Evolutionary conservation across 1,284 basidiomycete species (phyloP), one percentile per base, ranked within the genome.

Genomic region (Ustilago bromivora): DNA sequence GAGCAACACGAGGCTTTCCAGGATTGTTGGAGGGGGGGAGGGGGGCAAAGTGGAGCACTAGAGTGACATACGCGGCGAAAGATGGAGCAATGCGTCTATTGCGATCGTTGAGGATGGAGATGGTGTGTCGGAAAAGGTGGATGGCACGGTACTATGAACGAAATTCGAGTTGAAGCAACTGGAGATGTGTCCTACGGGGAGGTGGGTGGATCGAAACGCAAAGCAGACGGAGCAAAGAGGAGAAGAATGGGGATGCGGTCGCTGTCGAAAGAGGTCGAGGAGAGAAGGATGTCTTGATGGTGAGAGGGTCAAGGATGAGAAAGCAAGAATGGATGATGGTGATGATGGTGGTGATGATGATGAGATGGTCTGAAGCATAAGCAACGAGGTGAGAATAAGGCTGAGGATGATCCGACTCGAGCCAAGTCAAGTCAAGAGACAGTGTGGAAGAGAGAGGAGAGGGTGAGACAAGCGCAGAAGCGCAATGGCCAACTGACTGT

Each of bases 61-160:
- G 38, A 61, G 55, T 49, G 31, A 43, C 69, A 66, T 63, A 32
- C 23, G 23, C 3, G 35, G 57, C 23, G 52, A 63, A 31, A 11
- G 9, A 38, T 11, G 51, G 52, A 28, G 23, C 23, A 28, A 28
- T 28, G 23, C 23, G 23, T 28, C 23, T 28, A 28, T 28, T 28
- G 3, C 23, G 23, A 28, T 28, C 23, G 23, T 28, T 28, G 23
- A 28, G 23, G 2, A 28, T 28, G 23, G 23, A 28, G 23, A 28
- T 28, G 23, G 3, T 28, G 43, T 36, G n/a, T 35, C 51, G 13
- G n/a, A 13, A 3, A 43, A 32, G 23, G 32, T 12, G 41, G 53
- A 11, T 6, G 43, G 43, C 43, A 19, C 43, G n/a, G 43, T 19
- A 46, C 7, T 15, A 19, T 46, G n/a, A 19, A 9, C 13, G n/a